A percentile compares a stretch with the other conserved stretches of the same genome.
These are phyloP conservation scores for Hypoxylon rubiginosum DNA, from an alignment of 2,329 filamentous ascomycete genomes.

Conservation along the genomic window DNA sequence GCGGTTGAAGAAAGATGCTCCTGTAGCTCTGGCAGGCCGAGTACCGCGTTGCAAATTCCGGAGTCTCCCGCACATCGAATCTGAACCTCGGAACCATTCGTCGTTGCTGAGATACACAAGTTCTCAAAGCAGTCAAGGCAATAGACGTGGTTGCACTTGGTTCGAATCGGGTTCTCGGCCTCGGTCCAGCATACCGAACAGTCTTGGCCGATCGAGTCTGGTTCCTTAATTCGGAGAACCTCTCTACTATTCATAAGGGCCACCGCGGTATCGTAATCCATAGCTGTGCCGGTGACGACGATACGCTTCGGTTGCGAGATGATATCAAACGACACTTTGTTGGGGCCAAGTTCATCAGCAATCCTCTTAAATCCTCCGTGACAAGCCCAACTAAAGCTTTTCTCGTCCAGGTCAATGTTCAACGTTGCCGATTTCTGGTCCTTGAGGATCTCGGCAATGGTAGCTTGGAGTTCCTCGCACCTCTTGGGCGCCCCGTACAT, in stretches of 20 bases:
- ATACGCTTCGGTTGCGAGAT: constrained; percentile 52
- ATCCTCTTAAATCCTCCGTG: constrained; percentile 53
- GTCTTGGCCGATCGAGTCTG: constrained; percentile 16
- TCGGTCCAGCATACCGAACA: constrained; percentile 56
- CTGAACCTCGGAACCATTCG: constrained; percentile 20
- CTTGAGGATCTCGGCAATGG: constrained; percentile 35
- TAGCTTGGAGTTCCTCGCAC: constrained; percentile 32
- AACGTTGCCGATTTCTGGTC: constrained; percentile 21
- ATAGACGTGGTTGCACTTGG: constrained; percentile 57
- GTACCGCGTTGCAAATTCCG: constrained; percentile 42
- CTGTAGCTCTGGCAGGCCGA: constrained; percentile 50
- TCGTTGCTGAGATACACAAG: constrained; percentile 46
- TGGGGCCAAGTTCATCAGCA: constrained; percentile 43
- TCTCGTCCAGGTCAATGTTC: constrained; percentile 48
- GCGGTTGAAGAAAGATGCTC: constrained; percentile 49
- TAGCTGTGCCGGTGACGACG: constrained; percentile 47
- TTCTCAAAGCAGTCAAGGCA: constrained; percentile 58
- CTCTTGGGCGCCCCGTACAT: constrained; percentile 46
- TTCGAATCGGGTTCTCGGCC: constrained; percentile 54
- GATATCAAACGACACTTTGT: constrained; percentile 52
- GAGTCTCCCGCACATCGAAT: constrained; percentile 47
- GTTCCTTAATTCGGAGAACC: not conserved
- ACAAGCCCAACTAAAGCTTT: constrained; percentile 50
- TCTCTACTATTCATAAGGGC: constrained; percentile 26
- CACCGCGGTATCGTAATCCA: constrained; percentile 39